Evolutionary conservation across 768 basidiomycete species (phyloP).

Genomic region (Mycena epipterygia): DNA sequence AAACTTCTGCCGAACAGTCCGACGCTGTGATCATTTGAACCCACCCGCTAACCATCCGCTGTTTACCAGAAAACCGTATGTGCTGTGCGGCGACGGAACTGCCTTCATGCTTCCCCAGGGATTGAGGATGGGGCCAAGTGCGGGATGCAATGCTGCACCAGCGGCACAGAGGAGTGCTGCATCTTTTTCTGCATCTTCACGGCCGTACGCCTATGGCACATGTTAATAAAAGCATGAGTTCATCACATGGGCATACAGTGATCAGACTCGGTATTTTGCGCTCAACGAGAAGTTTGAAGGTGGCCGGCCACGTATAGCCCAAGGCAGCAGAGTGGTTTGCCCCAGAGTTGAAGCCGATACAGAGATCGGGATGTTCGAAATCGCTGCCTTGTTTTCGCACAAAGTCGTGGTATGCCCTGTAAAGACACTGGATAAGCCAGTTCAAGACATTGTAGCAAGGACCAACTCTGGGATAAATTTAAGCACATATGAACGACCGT

Average conservation of each 20-base stretch:
- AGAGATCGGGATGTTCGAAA: conserved; percentile 16
- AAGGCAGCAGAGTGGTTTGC: conserved; percentile 17
- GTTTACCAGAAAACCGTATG: too few relatives aligned
- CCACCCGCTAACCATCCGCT: too few relatives aligned
- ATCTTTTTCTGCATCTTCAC: conserved; percentile 24
- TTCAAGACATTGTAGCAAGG: conserved; percentile 23
- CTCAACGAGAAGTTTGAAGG: conserved; percentile 28
- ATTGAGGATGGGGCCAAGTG: conserved; percentile 24
- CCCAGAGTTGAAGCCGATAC: conserved; percentile 29
- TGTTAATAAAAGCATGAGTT: conserved; percentile 22
- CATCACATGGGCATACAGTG: conserved; percentile 18
- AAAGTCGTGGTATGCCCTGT: conserved; percentile 25
- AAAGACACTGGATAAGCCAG: conserved; percentile 17
- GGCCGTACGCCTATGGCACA: conserved; percentile 21
- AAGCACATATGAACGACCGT: conserved; percentile 26
- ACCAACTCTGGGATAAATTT: conserved; percentile 23
- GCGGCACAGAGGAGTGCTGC: conserved; percentile 22
- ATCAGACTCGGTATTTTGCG: conserved; percentile 23
- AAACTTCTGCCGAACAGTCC: conserved; percentile 21
- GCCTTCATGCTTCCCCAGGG: conserved; percentile 27
- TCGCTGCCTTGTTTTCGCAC: conserved; percentile 23
- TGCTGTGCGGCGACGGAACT: too few relatives aligned
- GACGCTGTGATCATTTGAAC: conserved; percentile 24
- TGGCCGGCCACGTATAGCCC: conserved; percentile 27
- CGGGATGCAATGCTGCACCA: conserved; percentile 25